phyloP scores from a whole-genome alignment of 805 yeast species.

The Ogataea haglerorum region DNA sequence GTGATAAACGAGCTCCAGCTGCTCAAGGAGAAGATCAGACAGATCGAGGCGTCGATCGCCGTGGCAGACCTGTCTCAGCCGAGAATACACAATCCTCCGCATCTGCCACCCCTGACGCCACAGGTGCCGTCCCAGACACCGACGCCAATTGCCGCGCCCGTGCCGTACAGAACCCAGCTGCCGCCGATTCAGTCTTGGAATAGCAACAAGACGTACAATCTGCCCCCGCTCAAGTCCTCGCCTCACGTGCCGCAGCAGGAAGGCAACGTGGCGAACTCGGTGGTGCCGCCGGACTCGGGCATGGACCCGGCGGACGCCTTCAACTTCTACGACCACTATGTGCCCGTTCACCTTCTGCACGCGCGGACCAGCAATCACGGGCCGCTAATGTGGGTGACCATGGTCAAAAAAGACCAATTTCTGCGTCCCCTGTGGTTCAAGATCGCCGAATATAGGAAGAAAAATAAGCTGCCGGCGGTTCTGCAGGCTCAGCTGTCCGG shows the following conservation, averaged over 20 bases:
- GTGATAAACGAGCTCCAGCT: constrained; percentile 32
- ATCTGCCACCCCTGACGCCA: constrained; percentile 6
- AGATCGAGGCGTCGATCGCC: constrained; percentile 44
- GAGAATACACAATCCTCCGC: constrained; percentile 3
- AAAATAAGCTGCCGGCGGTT: constrained; percentile 12
- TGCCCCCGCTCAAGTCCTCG: constrained; percentile 4
- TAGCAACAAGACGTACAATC: constrained; percentile 3
- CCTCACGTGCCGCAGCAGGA: background rate
- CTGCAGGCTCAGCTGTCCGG: background rate
- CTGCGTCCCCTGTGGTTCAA: constrained; percentile 35
- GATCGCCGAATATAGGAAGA: constrained; percentile 22
- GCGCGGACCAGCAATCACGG: constrained; percentile 47
- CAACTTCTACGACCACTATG: constrained; percentile 40
- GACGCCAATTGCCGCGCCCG: constrained; percentile 9
- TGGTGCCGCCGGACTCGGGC: constrained; percentile 9
- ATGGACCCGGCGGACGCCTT: constrained; percentile 35
- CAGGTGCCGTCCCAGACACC: constrained; percentile 1
- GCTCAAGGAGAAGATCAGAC: constrained; percentile 41
- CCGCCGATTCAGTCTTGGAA: constrained; percentile 24
- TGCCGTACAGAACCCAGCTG: constrained; percentile 14
- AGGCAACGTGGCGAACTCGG: background rate
- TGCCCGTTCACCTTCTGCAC: constrained; percentile 41
- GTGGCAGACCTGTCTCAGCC: constrained; percentile 29
- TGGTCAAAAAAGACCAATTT: constrained; percentile 46
- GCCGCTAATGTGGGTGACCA: constrained; percentile 48